Evolutionary conservation across 176 grass and related monocot species (phyloP), one percentile per base, ranked within the genome.

Genomic region (Urochloa ruziziensis): DNA sequence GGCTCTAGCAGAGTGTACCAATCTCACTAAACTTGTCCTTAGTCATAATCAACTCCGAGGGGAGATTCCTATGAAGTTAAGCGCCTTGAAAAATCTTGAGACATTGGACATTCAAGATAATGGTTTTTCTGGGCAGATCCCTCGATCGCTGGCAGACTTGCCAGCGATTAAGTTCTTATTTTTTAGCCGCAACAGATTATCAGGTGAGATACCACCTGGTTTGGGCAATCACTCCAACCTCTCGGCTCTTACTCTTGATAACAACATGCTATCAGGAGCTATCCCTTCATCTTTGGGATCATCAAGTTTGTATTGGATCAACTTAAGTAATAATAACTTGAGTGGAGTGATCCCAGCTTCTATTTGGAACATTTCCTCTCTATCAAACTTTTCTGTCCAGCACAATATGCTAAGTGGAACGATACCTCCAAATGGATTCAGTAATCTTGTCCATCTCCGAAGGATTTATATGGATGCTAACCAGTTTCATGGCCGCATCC

Each of bases 351-450:
- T 91, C 32, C 89, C 79, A 7, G 7, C 44, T 21, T 78, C 84
- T 34, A 42, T 91, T 27, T 87, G 71, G 67, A 87, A 87, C 19
- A 35, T 84, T 23, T 84, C 84, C 6, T 80, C 73, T 34, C 32
- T 91, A 6, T 11, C 0, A 0, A 1, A 0, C 0, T 14, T 71
- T n/a, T 8, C 24, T n/a, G 18, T 72, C 80, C 52, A 47, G 28
- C 18, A 44, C 1, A 82, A 62, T 23, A 72, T 34, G 27, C 12
- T 82, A 6, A 59, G 3, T 60, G 80, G 80, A 2, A 23, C 4
- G 0, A 62, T 82, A 48, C 80, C 80, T 10, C 39, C 53, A n/a
- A 17, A 73, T 46, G 67, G 37, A 32, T 82, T 82, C 80, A 18
- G 19, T 44, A 23, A 32, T 16, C 74, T 78, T 21, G 35, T 19